Evolutionary conservation across 805 yeast species (phyloP).

Genomic region (Torulaspora microellipsoides): DNA sequence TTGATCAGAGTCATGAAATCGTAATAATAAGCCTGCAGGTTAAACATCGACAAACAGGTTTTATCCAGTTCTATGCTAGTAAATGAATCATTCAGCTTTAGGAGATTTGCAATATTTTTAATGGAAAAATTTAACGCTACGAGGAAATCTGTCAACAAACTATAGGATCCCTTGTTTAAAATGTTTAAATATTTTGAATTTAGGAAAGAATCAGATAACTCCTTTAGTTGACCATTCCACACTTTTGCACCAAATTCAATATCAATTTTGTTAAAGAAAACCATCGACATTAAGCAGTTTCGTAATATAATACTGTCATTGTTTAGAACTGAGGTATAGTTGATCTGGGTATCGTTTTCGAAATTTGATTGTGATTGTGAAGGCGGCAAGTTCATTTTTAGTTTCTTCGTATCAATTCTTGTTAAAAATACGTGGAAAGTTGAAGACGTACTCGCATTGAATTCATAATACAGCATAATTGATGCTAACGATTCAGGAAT

Average conservation of each 20-base stretch:
- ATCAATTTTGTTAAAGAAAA: constrained; percentile 24
- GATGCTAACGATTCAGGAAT: constrained; percentile 30
- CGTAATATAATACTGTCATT: constrained; percentile 25
- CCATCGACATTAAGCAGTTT: constrained; percentile 31
- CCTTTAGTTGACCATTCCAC: constrained; percentile 23
- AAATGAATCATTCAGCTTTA: constrained; percentile 16
- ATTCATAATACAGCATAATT: constrained; percentile 31
- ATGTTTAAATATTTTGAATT: constrained; percentile 22
- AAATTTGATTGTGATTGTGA: constrained; percentile 2
- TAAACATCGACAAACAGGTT: constrained; percentile 25
- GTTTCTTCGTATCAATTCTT: constrained; percentile 27
- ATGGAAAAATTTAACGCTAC: constrained; percentile 32
- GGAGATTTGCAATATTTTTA: constrained; percentile 27
- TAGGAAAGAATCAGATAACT: constrained; percentile 23
- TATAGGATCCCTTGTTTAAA: constrained; percentile 27
- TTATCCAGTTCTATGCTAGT: constrained; percentile 18
- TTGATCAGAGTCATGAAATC: constrained; percentile 30
- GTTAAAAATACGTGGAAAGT: constrained; percentile 28
- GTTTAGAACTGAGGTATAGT: constrained; percentile 11
- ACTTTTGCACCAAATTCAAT: constrained; percentile 23
- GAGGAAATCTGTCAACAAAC: constrained; percentile 29
- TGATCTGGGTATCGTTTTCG: not conserved
- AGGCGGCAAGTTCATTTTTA: constrained; percentile 23
- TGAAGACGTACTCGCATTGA: constrained; percentile 18
- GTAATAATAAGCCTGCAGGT: constrained; percentile 30